A percentile compares a stretch with the other conserved stretches of the same genome.
Conservation (phyloP, 257 asterid genomes). For the Solanum habrochaites region DNA sequence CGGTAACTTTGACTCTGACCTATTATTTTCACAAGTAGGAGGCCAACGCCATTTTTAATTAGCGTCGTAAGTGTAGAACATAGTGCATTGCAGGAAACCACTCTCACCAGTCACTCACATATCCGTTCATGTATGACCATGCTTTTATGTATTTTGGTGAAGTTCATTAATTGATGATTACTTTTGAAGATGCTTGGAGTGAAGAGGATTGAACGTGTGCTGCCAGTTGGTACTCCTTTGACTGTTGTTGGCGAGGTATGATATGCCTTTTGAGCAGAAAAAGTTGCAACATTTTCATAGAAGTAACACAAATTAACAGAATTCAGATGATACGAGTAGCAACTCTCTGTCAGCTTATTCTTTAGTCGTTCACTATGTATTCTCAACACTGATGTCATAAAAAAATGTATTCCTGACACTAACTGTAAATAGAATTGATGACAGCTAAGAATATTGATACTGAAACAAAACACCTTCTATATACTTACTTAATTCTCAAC, state of each 20-base stretch:
- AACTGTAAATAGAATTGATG: not conserved
- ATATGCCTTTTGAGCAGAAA: not conserved
- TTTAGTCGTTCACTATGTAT: not conserved
- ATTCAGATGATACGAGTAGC: not conserved
- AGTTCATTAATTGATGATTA: conserved; percentile 3
- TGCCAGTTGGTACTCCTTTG: conserved; percentile 92
- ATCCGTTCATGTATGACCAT: not conserved
- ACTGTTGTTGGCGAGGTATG: conserved; percentile 98
- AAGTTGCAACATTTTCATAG: not conserved
- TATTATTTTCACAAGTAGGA: not conserved
- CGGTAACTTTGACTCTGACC: not conserved
- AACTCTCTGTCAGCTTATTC: not conserved
- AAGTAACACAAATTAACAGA: not conserved
- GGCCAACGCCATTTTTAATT: not conserved
- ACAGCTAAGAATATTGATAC: not conserved
- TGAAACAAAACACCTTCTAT: not conserved
- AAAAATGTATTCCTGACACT: not conserved
- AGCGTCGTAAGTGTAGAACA: not conserved
- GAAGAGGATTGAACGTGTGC: conserved; percentile 92
- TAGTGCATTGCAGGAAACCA: not conserved
- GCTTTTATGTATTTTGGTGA: not conserved
- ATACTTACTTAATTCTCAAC: not conserved
- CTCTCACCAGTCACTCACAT: not conserved
- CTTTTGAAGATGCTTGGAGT: conserved; percentile 88
- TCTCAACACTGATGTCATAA: not conserved